Evolutionary conservation across 805 yeast species (phyloP), one percentile per base, ranked within the genome.

Genomic region (Wickerhamomyces strasburgensis): DNA sequence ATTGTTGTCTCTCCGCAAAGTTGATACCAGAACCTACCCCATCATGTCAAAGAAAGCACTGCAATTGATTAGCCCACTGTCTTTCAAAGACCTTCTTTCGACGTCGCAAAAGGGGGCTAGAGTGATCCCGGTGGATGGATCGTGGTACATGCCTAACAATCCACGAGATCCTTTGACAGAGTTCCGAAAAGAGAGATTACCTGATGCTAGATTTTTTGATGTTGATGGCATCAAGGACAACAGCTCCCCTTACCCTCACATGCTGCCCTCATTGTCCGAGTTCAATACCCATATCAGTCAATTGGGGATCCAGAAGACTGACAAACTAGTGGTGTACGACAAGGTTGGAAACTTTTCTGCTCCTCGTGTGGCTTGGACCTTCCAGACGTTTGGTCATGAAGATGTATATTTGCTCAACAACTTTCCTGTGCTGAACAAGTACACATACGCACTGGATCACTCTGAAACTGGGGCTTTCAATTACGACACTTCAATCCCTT

Each of bases 351-450:
- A 84, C 44, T 87, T 90, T 58, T 80, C 95, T 29, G 78, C 89
- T 2, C 96, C 97, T 27, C 72, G 98, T 47, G 94, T 84, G 14
- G 89, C 88, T 0, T 93, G 97, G 96, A 86, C 89, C 48, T 72
- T 93, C 51, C 71, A 78, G 26, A 65, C 83, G 1, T 86, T 84
- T 57, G 90, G 90, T 6, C 97, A 89, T 57, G 62, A 75, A 34
- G 61, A 75, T 25, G 82, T 88, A 17, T 71, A 67, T 44, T 54
- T 90, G 32, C 69, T 90, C 44, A 83, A 93, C 62, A 84, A 84
- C 44, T 90, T 66, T 48, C 71, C 65, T 11, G 52, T 51, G 16
- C 85, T 81, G 57, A 64, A 71, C 43, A 44, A 54, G 8, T 58
- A 54, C 6, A 73, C 73, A 4, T 70, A 64, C 29, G 70, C 75